phyloP scores from a whole-genome alignment of 2,329 filamentous ascomycete genomes.

The Xylaria sp. region DNA sequence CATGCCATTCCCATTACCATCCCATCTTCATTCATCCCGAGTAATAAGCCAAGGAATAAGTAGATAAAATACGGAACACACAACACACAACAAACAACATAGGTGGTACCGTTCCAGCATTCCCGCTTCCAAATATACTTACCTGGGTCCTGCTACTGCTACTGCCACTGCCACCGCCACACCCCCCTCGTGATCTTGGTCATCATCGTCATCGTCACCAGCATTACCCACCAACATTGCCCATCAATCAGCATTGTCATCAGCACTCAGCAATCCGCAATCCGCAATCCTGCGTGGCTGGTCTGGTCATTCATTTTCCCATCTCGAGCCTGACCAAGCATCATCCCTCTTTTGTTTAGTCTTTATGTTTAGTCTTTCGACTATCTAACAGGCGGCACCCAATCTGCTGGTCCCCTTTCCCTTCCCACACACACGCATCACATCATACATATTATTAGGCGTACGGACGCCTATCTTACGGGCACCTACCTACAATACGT shows the following conservation, averaged over 20 bases:
- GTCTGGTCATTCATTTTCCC: not conserved
- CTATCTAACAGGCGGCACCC: too few relatives aligned
- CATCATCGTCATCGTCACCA: not conserved
- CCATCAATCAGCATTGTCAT: too few relatives aligned
- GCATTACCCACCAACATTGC: not conserved
- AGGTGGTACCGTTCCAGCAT: not conserved
- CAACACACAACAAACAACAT: not conserved
- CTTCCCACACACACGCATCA: not conserved
- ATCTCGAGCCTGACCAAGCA: not conserved
- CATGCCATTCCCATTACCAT: not conserved
- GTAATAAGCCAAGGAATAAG: not conserved
- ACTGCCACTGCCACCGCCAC: not conserved
- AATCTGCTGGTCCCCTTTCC: not conserved
- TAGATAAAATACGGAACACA: not conserved
- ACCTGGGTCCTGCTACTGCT: not conserved
- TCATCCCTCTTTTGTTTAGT: not conserved
- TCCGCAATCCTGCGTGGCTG: too few relatives aligned
- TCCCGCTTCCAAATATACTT: not conserved
- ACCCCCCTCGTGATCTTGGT: constrained; percentile 17
- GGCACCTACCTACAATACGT: not conserved
- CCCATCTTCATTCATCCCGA: not conserved
- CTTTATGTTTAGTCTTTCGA: not conserved
- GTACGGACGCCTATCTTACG: not conserved
- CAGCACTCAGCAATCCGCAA: too few relatives aligned
- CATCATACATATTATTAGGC: not conserved